Evolutionary conservation across 106 monocot species (phyloP), one percentile per base, ranked within the genome.

Genomic region (Allium cepa): DNA sequence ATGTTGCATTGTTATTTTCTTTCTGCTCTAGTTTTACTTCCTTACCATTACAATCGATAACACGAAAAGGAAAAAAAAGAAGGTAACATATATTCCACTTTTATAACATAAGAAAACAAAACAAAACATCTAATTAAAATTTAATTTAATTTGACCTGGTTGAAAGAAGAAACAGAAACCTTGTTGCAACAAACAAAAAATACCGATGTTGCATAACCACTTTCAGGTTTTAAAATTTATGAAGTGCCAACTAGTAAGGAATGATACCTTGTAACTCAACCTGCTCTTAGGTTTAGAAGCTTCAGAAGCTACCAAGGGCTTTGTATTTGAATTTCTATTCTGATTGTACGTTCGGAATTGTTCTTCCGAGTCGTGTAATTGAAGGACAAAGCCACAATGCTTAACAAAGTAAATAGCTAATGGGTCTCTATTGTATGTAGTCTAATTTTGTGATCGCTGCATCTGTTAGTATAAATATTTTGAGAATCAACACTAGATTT

Each of bases 251-350:
- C 26, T 36, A 36, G 36, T 46, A 68, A 5, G 46, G 49, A 56
- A 12, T 68, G 49, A 11, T 81, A 87, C 91, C 84, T 82, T 77
- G 13, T 63, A 56, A 17, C 71, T 59, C 17, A 79, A 49, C 80
- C 74, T 87, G 36, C 73, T 75, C 52, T 61, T 66, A 53, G 67
- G 82, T 50, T 73, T 66, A 75, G 81, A 56, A 10, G 67, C 64
- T 73, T 92, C 91, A 14, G 73, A 60, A 65, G 75, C 59, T 11
- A 71, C 63, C 9, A 77, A 63, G 50, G 69, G 49, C 51, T 82
- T 92, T 10, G 63, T 13, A 68, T 8, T 68, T 16, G 61, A 70
- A 64, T 71, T 61, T 53, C 48, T 67, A 69, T 17, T 71, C 10
- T 51, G 49, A 50, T 17, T 61, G 45, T 80, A n/a, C n/a, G n/a